Evolutionary conservation across 192 early-diverging fungal genomes (phyloP), one percentile per base, ranked within the genome.

Genomic region (Linnemannia exigua): DNA sequence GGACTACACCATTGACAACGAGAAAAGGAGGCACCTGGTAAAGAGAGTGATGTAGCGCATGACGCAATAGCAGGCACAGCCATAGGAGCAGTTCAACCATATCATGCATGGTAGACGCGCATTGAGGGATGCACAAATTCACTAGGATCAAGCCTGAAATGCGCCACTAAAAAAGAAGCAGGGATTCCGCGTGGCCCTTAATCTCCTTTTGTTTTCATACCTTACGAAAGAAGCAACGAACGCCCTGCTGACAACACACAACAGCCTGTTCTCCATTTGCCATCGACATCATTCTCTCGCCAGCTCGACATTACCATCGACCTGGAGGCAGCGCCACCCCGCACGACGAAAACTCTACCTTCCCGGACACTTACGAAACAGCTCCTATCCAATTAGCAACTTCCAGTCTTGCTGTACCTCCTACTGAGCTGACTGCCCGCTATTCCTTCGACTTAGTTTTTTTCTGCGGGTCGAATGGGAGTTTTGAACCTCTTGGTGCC

Each of bases 401-500:
- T 63, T 14, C 58, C 58, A 63, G 58, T 12, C 28, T 31, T 63
- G 58, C 28, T 63, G n/a, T n/a, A n/a, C 7, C 14, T 25, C 14
- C 22, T 5, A 1, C 8, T 54, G 52, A 54, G 19, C 31, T 63
- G 12, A n/a, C 58, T 3, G 58, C 28, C 58, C 28, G 12, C 58
- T 63, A 63, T 63, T 31, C n/a, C 28, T 63, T 63, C 58, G 58
- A 63, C 58, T 28, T 63, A 63, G 58, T 63, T 25, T 63, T 12
- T 63, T 25, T 4, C 58, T 31, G 28, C 58, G 58, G 41, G 58
- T 37, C 52, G 67, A 73, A 86, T 86, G 84, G 79, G 78, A 2
- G 54, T 75, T 44, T 33, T 66, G 7, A 78, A 86, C 51, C 28
- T 86, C 44, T 36, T 86, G 22, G 74, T 73, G 70, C 84, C 84